These are phyloP conservation scores for Medicago ruthenica DNA, from an alignment of 306 rosid species.

Conservation along the genomic window DNA sequence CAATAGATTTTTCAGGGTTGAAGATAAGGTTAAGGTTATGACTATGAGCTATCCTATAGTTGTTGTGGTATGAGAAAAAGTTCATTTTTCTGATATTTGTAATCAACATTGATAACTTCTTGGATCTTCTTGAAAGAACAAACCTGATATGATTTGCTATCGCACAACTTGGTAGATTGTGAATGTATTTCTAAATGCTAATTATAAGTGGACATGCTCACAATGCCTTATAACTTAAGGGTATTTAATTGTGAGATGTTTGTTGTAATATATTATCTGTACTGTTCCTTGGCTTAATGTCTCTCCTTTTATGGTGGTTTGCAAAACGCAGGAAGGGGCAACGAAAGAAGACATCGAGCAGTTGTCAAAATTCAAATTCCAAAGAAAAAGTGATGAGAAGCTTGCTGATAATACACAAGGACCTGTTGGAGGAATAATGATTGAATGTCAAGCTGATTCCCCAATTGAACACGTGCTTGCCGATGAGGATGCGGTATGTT, in stretches of 20 bases:
- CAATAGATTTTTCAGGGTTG: slow-evolving; percentile 14
- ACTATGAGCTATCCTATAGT: neutral
- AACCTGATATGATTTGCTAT: slow-evolving; percentile 38
- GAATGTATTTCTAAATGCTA: slow-evolving; percentile 10
- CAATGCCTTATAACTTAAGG: slow-evolving; percentile 29
- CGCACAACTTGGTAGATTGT: slow-evolving; percentile 15
- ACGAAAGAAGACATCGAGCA: slow-evolving; percentile 91
- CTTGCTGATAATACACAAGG: slow-evolving; percentile 61
- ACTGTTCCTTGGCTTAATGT: slow-evolving; percentile 17
- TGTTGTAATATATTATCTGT: slow-evolving; percentile 27
- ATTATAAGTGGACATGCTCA: neutral
- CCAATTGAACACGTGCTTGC: slow-evolving; percentile 75
- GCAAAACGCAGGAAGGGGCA: slow-evolving; percentile 88
- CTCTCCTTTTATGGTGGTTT: slow-evolving; percentile 36
- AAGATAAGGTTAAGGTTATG: slow-evolving; percentile 13
- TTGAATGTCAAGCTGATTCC: slow-evolving; percentile 74
- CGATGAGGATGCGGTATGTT: slow-evolving; percentile 83
- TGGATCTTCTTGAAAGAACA: slow-evolving; percentile 12
- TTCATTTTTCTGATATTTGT: slow-evolving; percentile 9
- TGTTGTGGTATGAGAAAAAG: slow-evolving; percentile 3
- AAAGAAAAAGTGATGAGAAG: slow-evolving; percentile 62
- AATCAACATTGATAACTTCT: slow-evolving; percentile 28
- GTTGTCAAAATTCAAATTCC: slow-evolving; percentile 80
- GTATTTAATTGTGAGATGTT: slow-evolving; percentile 27
- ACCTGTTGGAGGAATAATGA: slow-evolving; percentile 82